A percentile compares a stretch with the other conserved stretches of the same genome.
Evolutionary conservation across 73 alveolate genomes (phyloP).

Genomic region (Paramecium pentaurelia): DNA sequence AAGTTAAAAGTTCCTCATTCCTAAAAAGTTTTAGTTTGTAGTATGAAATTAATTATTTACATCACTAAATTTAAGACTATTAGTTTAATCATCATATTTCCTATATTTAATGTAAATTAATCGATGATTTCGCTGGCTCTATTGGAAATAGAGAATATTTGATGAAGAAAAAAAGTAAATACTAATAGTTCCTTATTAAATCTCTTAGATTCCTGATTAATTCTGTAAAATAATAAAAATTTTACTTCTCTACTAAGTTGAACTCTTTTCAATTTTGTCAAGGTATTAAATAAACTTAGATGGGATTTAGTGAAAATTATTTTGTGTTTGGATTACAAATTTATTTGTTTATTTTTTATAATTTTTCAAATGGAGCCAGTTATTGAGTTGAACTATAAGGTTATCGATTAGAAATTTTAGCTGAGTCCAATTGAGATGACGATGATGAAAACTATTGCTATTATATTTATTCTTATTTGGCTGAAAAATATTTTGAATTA

Average conservation of each 20-base stretch:
- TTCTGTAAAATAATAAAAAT: neutral
- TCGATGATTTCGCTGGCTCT: slow-evolving; percentile 4
- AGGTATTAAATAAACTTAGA: neutral
- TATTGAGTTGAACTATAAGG: neutral
- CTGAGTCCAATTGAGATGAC: neutral
- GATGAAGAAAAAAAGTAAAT: neutral
- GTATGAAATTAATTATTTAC: neutral
- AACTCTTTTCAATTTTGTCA: neutral
- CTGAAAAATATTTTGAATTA: neutral
- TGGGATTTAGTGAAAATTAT: neutral
- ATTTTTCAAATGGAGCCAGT: neutral
- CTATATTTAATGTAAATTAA: neutral
- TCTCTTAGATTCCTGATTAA: neutral
- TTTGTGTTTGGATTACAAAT: neutral
- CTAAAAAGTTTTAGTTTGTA: neutral
- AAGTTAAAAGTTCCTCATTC: neutral
- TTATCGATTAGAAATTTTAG: neutral
- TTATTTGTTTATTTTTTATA: neutral
- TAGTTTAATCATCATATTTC: neutral
- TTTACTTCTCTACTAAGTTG: neutral
- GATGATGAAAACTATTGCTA: neutral
- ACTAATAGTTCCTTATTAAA: slow-evolving; percentile 14
- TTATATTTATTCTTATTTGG: neutral
- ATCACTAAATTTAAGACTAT: slow-evolving; percentile 6
- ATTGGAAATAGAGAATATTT: slow-evolving; percentile 23